Base-by-base conservation (phyloP, 257 asterid genomes). In the Rehmannia glutinosa region DNA sequence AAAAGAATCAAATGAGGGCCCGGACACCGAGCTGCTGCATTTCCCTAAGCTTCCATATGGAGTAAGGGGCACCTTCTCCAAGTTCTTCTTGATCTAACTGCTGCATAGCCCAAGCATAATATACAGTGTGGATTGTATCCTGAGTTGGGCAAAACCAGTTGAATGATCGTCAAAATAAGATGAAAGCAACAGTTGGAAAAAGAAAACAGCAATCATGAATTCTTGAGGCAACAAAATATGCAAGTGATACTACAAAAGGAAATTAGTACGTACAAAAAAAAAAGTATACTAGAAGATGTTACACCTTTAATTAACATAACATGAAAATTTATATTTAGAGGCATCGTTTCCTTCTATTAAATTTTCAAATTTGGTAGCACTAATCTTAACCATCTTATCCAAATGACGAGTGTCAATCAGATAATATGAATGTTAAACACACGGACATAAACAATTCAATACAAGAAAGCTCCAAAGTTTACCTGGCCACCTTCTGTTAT, bases 71-170 rank as follows among this genome's bases (percentile, higher is more conserved):
- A 17, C 82, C 96, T 11, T 84, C 88, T 39, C 88, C 96, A 8
- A 75, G 73, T 74, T 90, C 97, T 80, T 90, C 97, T 2, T 82
- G 88, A 41, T 83, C 91, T 54, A 91, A 70, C 79, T 83, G 97
- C 79, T 88, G 96, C 98, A 94, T 88, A 0, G 99, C 99, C 99
- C 99, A 94, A 23, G 90, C 93, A 64, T 94, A 91, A 68, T 82
- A 87, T 16, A 94, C 92, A 0, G 98, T 94, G 51, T 94, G 95
- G 81, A 94, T 94, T 0, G 99, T 87, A 53, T 94, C 99, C 99
- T 94, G 84, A 23, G 35, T 52, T 24, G 19, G 36, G 3, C 33
- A 23, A 4, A 25, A 21, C 41, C 6, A 55, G n/a, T 20, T 32
- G 8, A 27, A 45, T 1, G 3, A 28, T 19, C n/a, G 28, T 65